Evolutionary conservation across 805 yeast species (phyloP).

Genomic region (Kuraishia hungarica): DNA sequence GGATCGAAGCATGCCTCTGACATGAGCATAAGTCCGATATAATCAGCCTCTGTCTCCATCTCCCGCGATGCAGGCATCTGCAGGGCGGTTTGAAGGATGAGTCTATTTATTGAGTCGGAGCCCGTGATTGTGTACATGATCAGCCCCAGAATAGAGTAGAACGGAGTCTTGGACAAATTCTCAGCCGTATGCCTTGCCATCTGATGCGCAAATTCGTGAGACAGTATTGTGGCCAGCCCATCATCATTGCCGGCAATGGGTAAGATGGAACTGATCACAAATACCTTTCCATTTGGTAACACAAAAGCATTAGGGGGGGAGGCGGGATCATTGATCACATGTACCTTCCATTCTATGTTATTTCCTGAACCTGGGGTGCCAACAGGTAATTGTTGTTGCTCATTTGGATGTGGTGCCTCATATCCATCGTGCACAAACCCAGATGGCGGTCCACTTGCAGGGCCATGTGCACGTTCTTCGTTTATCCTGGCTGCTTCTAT

Average conservation of each 20-base stretch:
- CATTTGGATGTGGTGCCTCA: neutral
- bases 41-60: conserved; percentile 96
- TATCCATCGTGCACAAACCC: neutral
- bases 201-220: conserved; percentile 94
- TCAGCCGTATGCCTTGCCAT: conserved; percentile 89
- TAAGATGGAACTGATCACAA: conserved; percentile 73
- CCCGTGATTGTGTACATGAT: conserved; percentile 57
- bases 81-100: conserved; percentile 46
- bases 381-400: neutral
- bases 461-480: conserved; percentile 18
- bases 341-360: conserved; percentile 61
- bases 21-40: conserved; percentile 89
- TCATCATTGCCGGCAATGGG: conserved; percentile 76
- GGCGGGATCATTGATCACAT: conserved; percentile 61
- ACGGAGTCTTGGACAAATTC: conserved; percentile 67
- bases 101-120: conserved; percentile 37
- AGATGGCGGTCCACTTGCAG: neutral
- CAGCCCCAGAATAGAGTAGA: conserved; percentile 47
- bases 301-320: conserved; percentile 98
- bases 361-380: conserved; percentile 7
- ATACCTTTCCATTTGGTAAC: conserved; percentile 92
- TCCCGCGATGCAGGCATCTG: conserved; percentile 82
- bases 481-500: conserved; percentile 45
- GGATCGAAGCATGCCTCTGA: conserved; percentile 84
- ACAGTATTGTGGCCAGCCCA: conserved; percentile 89